phyloP scores from a whole-genome alignment of 2,329 filamentous ascomycete genomes.

The Stachybotrys chartarum region DNA sequence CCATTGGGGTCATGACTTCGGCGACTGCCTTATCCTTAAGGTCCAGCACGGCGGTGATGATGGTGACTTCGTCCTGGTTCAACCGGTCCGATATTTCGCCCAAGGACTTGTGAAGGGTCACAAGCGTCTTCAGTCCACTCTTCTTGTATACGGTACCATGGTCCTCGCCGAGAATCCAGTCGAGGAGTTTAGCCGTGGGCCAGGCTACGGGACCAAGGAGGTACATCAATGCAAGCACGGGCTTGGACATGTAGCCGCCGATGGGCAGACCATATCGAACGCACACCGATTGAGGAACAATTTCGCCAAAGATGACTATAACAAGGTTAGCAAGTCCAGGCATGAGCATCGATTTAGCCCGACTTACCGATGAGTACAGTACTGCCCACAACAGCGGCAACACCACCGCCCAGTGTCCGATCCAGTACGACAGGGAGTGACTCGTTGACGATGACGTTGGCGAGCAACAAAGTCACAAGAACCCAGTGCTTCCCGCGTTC shows the following conservation, averaged over 20 bases:
- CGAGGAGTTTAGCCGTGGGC: constrained; percentile 92
- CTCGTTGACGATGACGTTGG: constrained; percentile 98
- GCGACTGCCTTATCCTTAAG: constrained; percentile 94
- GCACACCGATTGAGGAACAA: constrained; percentile 92
- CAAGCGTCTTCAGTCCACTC: constrained; percentile 90
- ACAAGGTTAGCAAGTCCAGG: constrained; percentile 4
- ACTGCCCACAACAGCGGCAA: constrained; percentile 88
- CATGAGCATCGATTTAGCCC: constrained; percentile 5
- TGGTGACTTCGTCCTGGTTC: constrained; percentile 96
- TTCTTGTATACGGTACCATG: constrained; percentile 98
- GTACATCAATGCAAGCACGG: constrained; percentile 87
- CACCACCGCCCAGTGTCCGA: constrained; percentile 85
- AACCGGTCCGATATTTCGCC: constrained; percentile 81
- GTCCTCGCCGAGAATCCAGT: constrained; percentile 86
- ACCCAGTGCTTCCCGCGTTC: constrained; percentile 97
- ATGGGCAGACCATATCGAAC: constrained; percentile 94
- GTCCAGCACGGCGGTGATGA: constrained; percentile 94
- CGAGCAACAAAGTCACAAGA: constrained; percentile 83
- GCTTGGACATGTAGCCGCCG: constrained; percentile 85
- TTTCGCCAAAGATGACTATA: constrained; percentile 93
- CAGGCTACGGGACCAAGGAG: constrained; percentile 82
- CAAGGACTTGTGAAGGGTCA: constrained; percentile 87
- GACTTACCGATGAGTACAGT: constrained; percentile 83
- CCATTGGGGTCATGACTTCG: constrained; percentile 97
- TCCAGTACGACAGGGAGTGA: constrained; percentile 93